A percentile compares a stretch with the other conserved stretches of the same genome.
These are phyloP conservation scores for Luffa aegyptiaca DNA, from an alignment of 306 rosid species.

Conservation along the genomic window DNA sequence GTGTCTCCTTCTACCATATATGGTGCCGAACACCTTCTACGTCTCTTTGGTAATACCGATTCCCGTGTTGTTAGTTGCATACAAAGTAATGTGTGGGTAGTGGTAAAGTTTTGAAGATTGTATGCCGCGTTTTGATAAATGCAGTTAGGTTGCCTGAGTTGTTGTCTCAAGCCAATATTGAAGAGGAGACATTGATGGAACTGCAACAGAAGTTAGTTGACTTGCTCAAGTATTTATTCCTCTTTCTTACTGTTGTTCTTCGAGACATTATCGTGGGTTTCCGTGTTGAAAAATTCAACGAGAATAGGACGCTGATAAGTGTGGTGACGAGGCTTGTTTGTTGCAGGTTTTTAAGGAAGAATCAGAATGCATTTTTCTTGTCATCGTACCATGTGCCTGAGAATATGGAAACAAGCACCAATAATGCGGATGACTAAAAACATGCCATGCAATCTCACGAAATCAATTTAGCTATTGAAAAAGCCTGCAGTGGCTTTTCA, in stretches of 20 bases:
- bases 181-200: conserved; percentile 48
- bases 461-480: neutral
- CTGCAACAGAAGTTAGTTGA: conserved; percentile 44
- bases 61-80: neutral
- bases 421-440: conserved; percentile 28
- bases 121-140: conserved; percentile 14
- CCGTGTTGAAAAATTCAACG: neutral
- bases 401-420: conserved; percentile 40
- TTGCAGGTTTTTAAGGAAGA: conserved; percentile 65
- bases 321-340: neutral
- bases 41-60: conserved; percentile 61
- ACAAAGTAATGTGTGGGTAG: neutral
- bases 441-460: neutral
- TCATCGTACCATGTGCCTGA: conserved; percentile 55
- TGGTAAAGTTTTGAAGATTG: neutral
- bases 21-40: conserved; percentile 90
- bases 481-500: neutral
- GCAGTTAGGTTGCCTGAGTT: conserved; percentile 86
- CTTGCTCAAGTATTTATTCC: conserved; percentile 56
- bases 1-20: conserved; percentile 57
- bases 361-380: conserved; percentile 50
- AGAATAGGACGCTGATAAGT: neutral
- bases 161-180: conserved; percentile 50
- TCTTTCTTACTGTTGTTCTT: conserved; percentile 4
- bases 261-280: neutral